Evolutionary conservation across 1,139 yeast genomes (phyloP).

Genomic region (Casaregolazyma suthepensis): DNA sequence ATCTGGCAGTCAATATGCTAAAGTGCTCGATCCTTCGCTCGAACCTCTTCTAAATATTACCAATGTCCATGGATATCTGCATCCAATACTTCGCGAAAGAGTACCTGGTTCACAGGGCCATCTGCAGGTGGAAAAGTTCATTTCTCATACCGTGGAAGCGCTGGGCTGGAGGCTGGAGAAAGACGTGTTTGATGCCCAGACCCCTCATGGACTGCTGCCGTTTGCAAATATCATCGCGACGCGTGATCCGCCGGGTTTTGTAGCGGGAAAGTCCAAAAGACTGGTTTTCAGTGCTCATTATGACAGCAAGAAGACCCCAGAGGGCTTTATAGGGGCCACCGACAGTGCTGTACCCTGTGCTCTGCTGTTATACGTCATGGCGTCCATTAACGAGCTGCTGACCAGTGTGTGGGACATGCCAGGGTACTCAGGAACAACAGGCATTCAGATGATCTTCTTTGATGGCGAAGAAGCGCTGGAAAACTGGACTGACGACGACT

Average conservation of each 20-base stretch:
- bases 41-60: constrained; percentile 18
- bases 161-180: constrained; percentile 36
- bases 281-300: constrained; percentile 49
- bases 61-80: constrained; percentile 24
- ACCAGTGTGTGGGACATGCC: constrained; percentile 23
- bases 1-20: constrained; percentile 7
- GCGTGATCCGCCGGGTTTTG: constrained; percentile 25
- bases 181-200: constrained; percentile 38
- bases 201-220: constrained; percentile 33
- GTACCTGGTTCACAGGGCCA: constrained; percentile 44
- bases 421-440: constrained; percentile 21
- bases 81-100: constrained; percentile 34
- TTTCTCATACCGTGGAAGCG: constrained; percentile 24
- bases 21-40: constrained; percentile 9
- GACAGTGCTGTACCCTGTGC: constrained; percentile 57
- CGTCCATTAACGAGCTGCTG: constrained; percentile 29
- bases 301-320: constrained; percentile 44
- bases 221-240: constrained; percentile 44
- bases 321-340: constrained; percentile 54
- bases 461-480: constrained; percentile 57
- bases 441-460: constrained; percentile 46
- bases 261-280: constrained; percentile 26
- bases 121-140: constrained; percentile 35
- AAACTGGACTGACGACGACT: constrained; percentile 46
- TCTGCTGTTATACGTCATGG: constrained; percentile 41